phyloP scores from a whole-genome alignment of 495 filamentous ascomycete genomes.

The Xylaria acuta region DNA sequence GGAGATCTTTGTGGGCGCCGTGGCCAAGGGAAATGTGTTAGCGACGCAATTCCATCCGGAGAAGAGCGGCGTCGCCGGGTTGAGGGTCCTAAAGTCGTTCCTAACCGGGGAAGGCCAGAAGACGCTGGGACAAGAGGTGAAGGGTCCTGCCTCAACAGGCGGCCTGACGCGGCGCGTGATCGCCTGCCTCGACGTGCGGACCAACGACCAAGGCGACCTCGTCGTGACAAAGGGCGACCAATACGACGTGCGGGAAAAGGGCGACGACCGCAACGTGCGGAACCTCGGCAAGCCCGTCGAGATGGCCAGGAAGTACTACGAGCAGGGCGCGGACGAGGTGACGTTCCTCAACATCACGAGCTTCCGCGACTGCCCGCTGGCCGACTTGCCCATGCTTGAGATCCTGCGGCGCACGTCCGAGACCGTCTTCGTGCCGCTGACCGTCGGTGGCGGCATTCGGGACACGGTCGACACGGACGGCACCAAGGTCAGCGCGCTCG shows the following conservation, averaged over 20 bases:
- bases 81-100: slow-evolving; percentile 85
- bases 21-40: slow-evolving; percentile 82
- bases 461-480: slow-evolving; percentile 90
- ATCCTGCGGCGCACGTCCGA: slow-evolving; percentile 83
- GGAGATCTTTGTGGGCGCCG: slow-evolving; percentile 90
- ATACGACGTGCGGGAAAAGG: slow-evolving; percentile 98
- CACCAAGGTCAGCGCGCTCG: slow-evolving; percentile 81
- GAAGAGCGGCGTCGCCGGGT: slow-evolving; percentile 89
- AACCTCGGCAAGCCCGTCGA: slow-evolving; percentile 97
- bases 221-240: slow-evolving; percentile 99
- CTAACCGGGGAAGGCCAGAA: slow-evolving; percentile 67
- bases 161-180: slow-evolving; percentile 90
- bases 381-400: slow-evolving; percentile 94
- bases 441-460: slow-evolving; percentile 92
- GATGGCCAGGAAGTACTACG: slow-evolving; percentile 92
- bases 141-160: slow-evolving; percentile 40
- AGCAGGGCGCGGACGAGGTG: slow-evolving; percentile 94
- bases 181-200: slow-evolving; percentile 92
- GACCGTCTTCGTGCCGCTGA: slow-evolving; percentile 96
- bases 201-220: slow-evolving; percentile 94
- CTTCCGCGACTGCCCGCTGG: slow-evolving; percentile 91
- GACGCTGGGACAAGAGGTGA: slow-evolving; percentile 35
- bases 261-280: slow-evolving; percentile 74
- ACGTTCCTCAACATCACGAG: slow-evolving; percentile 98
- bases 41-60: slow-evolving; percentile 98